Conservation (phyloP, 768 basidiomycete genomes). For the Kwoniella europaea region DNA sequence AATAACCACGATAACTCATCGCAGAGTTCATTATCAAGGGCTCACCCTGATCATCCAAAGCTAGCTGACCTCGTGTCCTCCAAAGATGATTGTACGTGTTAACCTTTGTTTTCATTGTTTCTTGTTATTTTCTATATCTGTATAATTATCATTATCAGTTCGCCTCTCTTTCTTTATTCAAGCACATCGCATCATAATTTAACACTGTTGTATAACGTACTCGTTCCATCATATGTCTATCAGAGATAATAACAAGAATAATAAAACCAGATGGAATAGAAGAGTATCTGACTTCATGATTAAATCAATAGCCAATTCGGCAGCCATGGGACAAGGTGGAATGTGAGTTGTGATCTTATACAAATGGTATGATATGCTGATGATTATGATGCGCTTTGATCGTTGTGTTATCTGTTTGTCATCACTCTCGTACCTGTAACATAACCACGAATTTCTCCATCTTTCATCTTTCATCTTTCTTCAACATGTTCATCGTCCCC, state of each 20-base stretch:
- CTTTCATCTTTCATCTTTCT: background rate
- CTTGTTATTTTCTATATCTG: constrained; percentile 4
- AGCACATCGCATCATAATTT: background rate
- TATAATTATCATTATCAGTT: background rate
- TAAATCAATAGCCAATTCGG: constrained; percentile 20
- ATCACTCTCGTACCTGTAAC: constrained; percentile 8
- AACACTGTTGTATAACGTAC: background rate
- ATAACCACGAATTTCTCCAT: background rate
- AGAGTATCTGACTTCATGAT: constrained; percentile 28
- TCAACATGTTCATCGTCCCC: constrained; percentile 2
- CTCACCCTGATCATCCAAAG: constrained; percentile 49
- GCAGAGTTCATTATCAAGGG: constrained; percentile 29
- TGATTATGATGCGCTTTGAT: constrained; percentile 14
- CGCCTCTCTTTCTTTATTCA: background rate
- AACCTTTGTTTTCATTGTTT: background rate
- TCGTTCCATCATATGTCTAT: constrained; percentile 8
- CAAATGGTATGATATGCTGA: background rate
- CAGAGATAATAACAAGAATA: background rate
- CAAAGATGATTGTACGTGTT: constrained; percentile 21
- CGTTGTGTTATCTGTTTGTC: constrained; percentile 3
- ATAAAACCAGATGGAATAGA: constrained; percentile 15
- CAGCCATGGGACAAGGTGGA: constrained; percentile 24
- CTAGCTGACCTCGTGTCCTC: constrained; percentile 38
- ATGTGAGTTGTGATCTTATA: constrained; percentile 21
- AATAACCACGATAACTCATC: background rate